Evolutionary conservation across 495 filamentous ascomycete species (phyloP), one percentile per base, ranked within the genome.

Genomic region (Xylaria grammica): DNA sequence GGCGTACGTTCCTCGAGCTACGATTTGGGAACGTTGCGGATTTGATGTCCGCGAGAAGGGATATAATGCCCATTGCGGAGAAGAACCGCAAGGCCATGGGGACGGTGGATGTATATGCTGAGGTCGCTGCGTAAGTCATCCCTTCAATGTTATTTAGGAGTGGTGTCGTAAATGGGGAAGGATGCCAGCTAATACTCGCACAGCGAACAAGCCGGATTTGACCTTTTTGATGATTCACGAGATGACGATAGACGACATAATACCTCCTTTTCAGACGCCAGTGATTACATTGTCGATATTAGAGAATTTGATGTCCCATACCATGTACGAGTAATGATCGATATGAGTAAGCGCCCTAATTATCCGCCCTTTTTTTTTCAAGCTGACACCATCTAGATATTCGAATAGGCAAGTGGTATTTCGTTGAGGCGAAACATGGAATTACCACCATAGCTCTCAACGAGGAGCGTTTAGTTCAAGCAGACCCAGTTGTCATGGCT

Each of bases 291-390:
- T 82, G 86, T 97, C 81, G 95, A 99, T 87, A 97, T 98, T 77
- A 88, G 95, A 82, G 95, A 99, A 81, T 99, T 93, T 75, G 95
- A 99, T 79, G 95, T 99, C 71, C 95, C 94, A 69, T 99, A 99
- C 80, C 95, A 99, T 84, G 94, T 99, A 70, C 87, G 95, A 83
- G 94, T 98, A 78, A 90, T 94, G 72, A 98, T 99, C 80, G 95
- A 99, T 77, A 87, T 93, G 83, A 87, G 91, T 93, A 75, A 51
- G 86, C 74, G 8, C 27, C 51, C 15, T 13, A 1, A 24, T 22
- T 44, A 29, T 10, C 17, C 32, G 9, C 17, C 30, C 4, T 20
- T 15, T 49, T 15, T 11, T 11, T 36, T 27, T 7, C 8, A 26
- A 13, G 36, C 72, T 79, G 65, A 80, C 66, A 72, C 29, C 27